Conservation (phyloP, 495 filamentous ascomycete species). For the Opeltia flavorubescens region DNA sequence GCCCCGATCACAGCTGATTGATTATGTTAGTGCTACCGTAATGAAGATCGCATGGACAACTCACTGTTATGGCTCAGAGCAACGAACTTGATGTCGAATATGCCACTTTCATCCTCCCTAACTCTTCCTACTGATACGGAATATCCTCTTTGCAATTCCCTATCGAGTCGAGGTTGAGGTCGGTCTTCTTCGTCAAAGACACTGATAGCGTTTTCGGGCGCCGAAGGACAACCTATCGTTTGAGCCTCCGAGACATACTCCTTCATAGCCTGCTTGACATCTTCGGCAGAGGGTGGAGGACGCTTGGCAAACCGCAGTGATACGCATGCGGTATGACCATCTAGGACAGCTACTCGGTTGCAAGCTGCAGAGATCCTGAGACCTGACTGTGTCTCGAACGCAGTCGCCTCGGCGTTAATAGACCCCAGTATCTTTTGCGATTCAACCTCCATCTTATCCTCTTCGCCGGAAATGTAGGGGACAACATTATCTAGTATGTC, state of each 20-base stretch:
- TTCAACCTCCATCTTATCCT: conserved; percentile 78
- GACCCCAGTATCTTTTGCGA: conserved; percentile 71
- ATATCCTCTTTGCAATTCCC: conserved; percentile 60
- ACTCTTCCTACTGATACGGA: conserved; percentile 71
- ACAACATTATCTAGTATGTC: conserved; percentile 72
- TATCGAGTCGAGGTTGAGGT: conserved; percentile 74
- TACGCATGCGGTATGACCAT: conserved; percentile 75
- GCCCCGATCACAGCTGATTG: conserved; percentile 71
- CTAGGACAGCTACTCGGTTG: conserved; percentile 69
- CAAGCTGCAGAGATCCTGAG: conserved; percentile 66
- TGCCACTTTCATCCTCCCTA: conserved; percentile 56
- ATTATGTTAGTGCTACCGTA: conserved; percentile 6
- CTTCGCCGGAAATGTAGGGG: conserved; percentile 75
- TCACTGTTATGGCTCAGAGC: conserved; percentile 73
- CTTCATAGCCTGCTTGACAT: conserved; percentile 54
- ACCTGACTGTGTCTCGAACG: conserved; percentile 45
- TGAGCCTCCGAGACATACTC: conserved; percentile 65
- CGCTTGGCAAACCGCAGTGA: conserved; percentile 55
- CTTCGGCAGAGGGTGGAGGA: conserved; percentile 40
- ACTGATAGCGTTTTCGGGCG: conserved; percentile 55
- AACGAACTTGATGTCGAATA: conserved; percentile 74
- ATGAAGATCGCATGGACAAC: conserved; percentile 14
- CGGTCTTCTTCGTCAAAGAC: conserved; percentile 71
- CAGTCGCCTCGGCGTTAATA: conserved; percentile 49
- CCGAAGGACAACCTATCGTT: conserved; percentile 59